Evolutionary conservation across 2,329 filamentous ascomycete genomes (phyloP), one percentile per base, ranked within the genome.

Genomic region (Aspergillus udagawae): DNA sequence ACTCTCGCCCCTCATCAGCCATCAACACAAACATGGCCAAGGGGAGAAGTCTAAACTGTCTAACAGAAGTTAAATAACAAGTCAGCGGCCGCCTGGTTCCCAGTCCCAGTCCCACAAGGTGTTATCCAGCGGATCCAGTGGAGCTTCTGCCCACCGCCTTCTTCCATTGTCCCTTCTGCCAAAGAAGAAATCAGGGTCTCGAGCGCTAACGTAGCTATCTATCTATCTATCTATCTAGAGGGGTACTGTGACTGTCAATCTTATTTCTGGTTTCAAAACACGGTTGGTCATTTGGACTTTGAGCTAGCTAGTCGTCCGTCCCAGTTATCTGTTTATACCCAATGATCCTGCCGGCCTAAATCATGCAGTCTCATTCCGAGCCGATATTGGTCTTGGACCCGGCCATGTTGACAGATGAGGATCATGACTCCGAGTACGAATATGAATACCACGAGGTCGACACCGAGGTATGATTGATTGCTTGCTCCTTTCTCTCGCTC

Each of bases 371-470:
- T 28, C 56, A 38, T n/a, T 25, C 47, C 28, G 45, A 56, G 28
- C 49, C 62, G 35, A 55, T 54, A 54, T 55, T 62, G 48, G 57
- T 54, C 29, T 47, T 67, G 38, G 67, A 67, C 60, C 67, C 61
- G n/a, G 63, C 66, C 52, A 61, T 68, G 51, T 51, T 64, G 32
- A 51, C 54, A 20, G 63, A 75, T 17, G 76, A 78, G n/a, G 75
- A 73, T 29, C 28, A 29, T 23, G 75, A 75, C 38, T 73, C 70
- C 8, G 80, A 85, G n/a, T 86, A 81, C 74, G 84, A 86, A 63
- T 86, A 86, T 68, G 83, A 86, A 64, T 86, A 86, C 61, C 70
- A 81, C 64, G 73, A 78, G 6, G 75, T 74, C 7, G 79, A 82
- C 52, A 81, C 78, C 27, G 82, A 83, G 72, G 82, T 82, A 67